Evolutionary conservation across 2,329 filamentous ascomycete species (phyloP), one percentile per base, ranked within the genome.

Genomic region (Beauveria varroae): DNA sequence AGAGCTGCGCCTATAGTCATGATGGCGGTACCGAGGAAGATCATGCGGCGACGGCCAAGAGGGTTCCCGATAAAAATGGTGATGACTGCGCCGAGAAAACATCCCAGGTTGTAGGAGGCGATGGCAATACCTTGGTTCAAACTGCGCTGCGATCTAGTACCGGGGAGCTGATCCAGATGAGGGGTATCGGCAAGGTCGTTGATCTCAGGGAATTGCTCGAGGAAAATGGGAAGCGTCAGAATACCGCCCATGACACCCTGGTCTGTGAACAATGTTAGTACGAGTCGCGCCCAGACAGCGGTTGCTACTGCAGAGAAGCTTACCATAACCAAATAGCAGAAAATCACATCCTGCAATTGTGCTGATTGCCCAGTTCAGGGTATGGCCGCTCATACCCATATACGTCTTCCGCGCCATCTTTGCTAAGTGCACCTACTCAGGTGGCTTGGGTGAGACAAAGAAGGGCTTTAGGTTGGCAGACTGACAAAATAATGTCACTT

Each of bases 241-340:
- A 93, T 85, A 61, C 86, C 86, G 51, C 87, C 89, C 80, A 90
- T 91, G 10, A 91, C 87, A 69, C 88, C 86, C 73, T 89, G 87
- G 71, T 91, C 88, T 86, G 81, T 12, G 79, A 73, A 47, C 73
- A 40, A 30, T 77, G 65, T 60, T 20, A 62, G 57, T 44, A 18
- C 14, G 1, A 34, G n/a, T 22, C n/a, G 10, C 56, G 43, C 60
- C 34, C 53, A 50, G 7, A 9, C n/a, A 8, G 34, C 24, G 56
- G 22, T 20, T 24, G n/a, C 18, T n/a, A n/a, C 5, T 3, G 22
- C 10, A 47, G 30, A 34, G 14, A 18, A 20, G 55, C 73, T 56
- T 72, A 83, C 81, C 81, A 60, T 82, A 83, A 63, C 81, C 80
- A 65, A 83, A 82, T 26, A 83, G 85, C 65, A 89, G 76, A 70